A percentile compares a stretch with the other conserved stretches of the same genome.
phyloP scores from a whole-genome alignment of 1,139 yeast genomes.

The Geotrichum klebahnii region DNA sequence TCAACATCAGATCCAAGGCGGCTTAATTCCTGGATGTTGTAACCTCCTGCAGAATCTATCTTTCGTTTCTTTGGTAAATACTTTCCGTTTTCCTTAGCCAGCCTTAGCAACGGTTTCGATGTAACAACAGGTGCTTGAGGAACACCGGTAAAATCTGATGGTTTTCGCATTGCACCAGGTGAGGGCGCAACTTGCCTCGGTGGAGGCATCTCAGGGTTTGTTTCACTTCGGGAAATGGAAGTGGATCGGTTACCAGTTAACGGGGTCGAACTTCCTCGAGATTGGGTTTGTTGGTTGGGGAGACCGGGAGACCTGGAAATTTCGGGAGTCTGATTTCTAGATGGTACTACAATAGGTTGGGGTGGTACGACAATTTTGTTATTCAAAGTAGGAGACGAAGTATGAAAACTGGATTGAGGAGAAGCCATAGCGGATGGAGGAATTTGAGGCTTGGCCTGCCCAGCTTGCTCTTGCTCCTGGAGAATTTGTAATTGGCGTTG shows the following conservation, averaged over 20 bases:
- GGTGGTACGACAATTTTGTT: constrained; percentile 9
- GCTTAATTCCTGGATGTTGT: constrained; percentile 61
- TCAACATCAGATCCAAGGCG: constrained; percentile 79
- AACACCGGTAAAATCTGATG: neutral
- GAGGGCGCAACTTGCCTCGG: constrained; percentile 17
- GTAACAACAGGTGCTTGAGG: neutral
- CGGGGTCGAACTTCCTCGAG: neutral
- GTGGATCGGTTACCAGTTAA: neutral
- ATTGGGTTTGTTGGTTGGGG: neutral
- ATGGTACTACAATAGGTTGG: constrained; percentile 3
- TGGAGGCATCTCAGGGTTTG: constrained; percentile 18
- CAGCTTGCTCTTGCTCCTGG: constrained; percentile 3
- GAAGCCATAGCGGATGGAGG: constrained; percentile 8
- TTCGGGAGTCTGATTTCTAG: constrained; percentile 8
- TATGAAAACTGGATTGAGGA: constrained; percentile 4
- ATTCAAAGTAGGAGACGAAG: constrained; percentile 5
- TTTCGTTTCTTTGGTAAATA: constrained; percentile 63
- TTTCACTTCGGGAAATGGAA: constrained; percentile 4
- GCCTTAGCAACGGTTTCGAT: constrained; percentile 25
- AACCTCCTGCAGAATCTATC: constrained; percentile 59
- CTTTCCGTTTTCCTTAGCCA: constrained; percentile 38
- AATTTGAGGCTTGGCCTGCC: constrained; percentile 10
- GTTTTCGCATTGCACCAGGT: constrained; percentile 3
- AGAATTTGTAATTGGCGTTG: constrained; percentile 6
- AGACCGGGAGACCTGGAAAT: constrained; percentile 6